Base-by-base conservation (phyloP, 768 basidiomycete species). In the Pleurotus pulmonarius region DNA sequence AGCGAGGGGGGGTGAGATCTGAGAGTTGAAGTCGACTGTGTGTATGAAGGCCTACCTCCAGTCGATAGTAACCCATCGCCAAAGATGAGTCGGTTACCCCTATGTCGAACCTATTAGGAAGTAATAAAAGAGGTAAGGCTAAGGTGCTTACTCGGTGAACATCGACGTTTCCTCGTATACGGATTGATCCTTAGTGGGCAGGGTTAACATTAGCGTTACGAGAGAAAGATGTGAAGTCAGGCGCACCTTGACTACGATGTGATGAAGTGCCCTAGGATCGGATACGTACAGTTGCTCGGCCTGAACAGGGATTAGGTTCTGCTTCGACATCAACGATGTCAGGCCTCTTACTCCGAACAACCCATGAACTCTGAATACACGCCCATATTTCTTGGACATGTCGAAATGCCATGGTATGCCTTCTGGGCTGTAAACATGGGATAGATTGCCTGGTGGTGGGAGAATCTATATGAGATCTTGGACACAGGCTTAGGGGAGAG, bases 121-220 rank as follows among this genome's bases (percentile, higher is more conserved):
- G 49, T 8, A 26, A 29, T 9, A 29, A 15, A 13, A 47, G 11
- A 38, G 2, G 15, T 3, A 13, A 12, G 3, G 24, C 6, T 56
- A 15, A 18, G 11, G 3, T 7, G 55, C 67, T 9, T 61, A 74
- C 74, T 56, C 61, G 22, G 70, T 56, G 37, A 69, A 65, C 2
- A 47, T 38, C 3, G 51, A 46, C 4, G 69, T 52, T 39, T 67
- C 69, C 52, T 76, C 74, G 54, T 64, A 75, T 16, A 64, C 53
- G 41, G 69, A 38, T 49, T 72, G 69, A 44, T 77, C 74, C 63
- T 73, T 73, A 49, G 29, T 25, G 20, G 37, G 37, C 49, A 29
- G 20, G 25, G 16, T 38, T 34, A 37, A 29, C 29, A 22, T 22
- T 16, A 51, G 11, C 13, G 3, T 24, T 20, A 25, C 18, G 16